Conservation (phyloP, 176 grass and related monocot species). For the Pontederia crassipes region DNA sequence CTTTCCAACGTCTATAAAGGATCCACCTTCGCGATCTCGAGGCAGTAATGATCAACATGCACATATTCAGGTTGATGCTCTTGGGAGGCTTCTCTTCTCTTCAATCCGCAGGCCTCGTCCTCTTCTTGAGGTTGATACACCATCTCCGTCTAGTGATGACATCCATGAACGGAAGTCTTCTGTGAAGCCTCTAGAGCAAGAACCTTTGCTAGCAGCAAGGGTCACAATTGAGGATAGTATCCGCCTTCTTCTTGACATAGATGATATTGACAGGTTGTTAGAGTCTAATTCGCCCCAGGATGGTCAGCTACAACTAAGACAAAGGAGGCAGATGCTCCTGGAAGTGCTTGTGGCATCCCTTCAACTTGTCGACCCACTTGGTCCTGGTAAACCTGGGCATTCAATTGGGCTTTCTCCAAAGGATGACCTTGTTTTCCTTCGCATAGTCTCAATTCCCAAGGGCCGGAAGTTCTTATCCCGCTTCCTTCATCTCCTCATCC, state of each 20-base stretch:
- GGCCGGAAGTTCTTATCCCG: slow-evolving; percentile 25
- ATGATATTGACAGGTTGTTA: slow-evolving; percentile 34
- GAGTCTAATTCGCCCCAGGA: slow-evolving; percentile 19
- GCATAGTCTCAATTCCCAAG: slow-evolving; percentile 30
- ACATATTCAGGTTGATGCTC: slow-evolving; percentile 21
- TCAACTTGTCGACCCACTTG: slow-evolving; percentile 31
- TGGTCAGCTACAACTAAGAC: slow-evolving; percentile 14
- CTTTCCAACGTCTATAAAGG: slow-evolving; percentile 19
- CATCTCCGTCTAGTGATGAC: neutral
- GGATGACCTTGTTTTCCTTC: slow-evolving; percentile 33
- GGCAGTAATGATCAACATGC: slow-evolving; percentile 10
- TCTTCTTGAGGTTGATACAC: slow-evolving; percentile 18
- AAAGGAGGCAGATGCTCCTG: slow-evolving; percentile 24
- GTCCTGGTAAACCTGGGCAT: slow-evolving; percentile 11
- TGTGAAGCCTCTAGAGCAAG: slow-evolving; percentile 27
- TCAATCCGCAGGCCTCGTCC: slow-evolving; percentile 3
- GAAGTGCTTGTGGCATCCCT: slow-evolving; percentile 30
- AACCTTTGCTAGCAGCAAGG: slow-evolving; percentile 29
- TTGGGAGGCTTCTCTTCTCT: slow-evolving; percentile 5
- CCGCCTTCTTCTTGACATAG: slow-evolving; percentile 29
- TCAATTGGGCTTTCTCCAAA: slow-evolving; percentile 10
- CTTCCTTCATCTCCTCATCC: slow-evolving; percentile 20
- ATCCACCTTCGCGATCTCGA: slow-evolving; percentile 12
- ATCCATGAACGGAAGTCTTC: slow-evolving; percentile 19
- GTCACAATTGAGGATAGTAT: slow-evolving; percentile 29